Evolutionary conservation across 2,329 filamentous ascomycete species (phyloP).

Genomic region (Cadophora luteo-olivacea): DNA sequence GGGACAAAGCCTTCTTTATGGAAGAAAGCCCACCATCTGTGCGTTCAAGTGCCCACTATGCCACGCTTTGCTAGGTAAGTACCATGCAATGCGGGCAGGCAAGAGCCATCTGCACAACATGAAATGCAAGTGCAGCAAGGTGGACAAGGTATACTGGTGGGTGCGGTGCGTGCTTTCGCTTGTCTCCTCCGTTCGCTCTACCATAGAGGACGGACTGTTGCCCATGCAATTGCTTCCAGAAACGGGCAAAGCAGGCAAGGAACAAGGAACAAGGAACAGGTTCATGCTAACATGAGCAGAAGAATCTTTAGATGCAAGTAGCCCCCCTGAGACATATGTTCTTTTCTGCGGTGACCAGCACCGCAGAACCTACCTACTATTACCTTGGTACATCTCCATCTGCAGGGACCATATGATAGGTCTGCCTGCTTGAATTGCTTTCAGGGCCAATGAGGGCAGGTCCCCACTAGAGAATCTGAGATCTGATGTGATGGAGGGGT

Average conservation of each 20-base stretch:
- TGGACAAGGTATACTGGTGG: background rate
- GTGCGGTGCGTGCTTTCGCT: slow-evolving; percentile 9
- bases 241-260: slow-evolving; percentile 21
- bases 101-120: slow-evolving; percentile 12
- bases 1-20: slow-evolving; percentile 36
- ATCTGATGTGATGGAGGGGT: slow-evolving; percentile 26
- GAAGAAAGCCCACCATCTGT: slow-evolving; percentile 15
- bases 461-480: slow-evolving; percentile 16
- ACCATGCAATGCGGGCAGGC: slow-evolving; percentile 15
- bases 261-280: slow-evolving; percentile 33
- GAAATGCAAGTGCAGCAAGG: slow-evolving; percentile 9
- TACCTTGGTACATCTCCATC: slow-evolving; percentile 3
- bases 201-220: slow-evolving; percentile 22
- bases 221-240: slow-evolving; percentile 32
- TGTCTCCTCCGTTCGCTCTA: slow-evolving; percentile 2
- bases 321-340: slow-evolving; percentile 27
- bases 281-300: slow-evolving; percentile 13
- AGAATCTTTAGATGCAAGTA: slow-evolving; percentile 23
- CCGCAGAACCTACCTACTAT: slow-evolving; percentile 20
- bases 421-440: slow-evolving; percentile 7
- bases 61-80: background rate
- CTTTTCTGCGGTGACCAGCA: slow-evolving; percentile 29
- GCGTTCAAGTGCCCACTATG: background rate
- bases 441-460: slow-evolving; percentile 19
- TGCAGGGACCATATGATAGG: slow-evolving; percentile 27